phyloP scores from a whole-genome alignment of 1,139 yeast genomes.

The Trichomonascaceae sp. region DNA sequence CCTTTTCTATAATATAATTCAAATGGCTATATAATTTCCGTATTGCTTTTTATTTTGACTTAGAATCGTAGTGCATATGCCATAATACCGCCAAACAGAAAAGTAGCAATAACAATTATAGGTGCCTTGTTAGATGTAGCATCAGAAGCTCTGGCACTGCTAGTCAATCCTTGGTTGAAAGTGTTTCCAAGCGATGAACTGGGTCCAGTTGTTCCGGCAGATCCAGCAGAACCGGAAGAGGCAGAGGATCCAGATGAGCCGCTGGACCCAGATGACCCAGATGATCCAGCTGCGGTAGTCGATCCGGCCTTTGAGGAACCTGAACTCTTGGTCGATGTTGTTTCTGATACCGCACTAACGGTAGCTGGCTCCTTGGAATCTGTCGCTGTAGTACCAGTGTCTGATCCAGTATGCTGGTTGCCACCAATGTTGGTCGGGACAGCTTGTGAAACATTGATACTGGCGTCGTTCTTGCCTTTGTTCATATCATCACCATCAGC shows the following conservation, averaged over 20 bases:
- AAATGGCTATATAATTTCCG: neutral
- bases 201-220: neutral
- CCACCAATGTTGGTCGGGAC: conserved; percentile 17
- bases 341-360: conserved; percentile 9
- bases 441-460: conserved; percentile 17
- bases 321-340: conserved; percentile 7
- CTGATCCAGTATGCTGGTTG: conserved; percentile 14
- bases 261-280: conserved; percentile 10
- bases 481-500: conserved; percentile 64
- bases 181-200: neutral
- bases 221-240: conserved; percentile 6
- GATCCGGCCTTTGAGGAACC: conserved; percentile 13
- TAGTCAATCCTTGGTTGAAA: neutral
- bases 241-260: conserved; percentile 9
- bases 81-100: neutral
- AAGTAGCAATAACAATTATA: neutral
- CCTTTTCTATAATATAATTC: too few relatives aligned
- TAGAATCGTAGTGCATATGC: neutral
- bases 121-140: neutral
- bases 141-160: neutral
- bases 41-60: neutral
- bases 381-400: conserved; percentile 11
- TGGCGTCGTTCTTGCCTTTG: conserved; percentile 20
- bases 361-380: conserved; percentile 9
- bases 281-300: conserved; percentile 4